Evolutionary conservation across 768 basidiomycete genomes (phyloP).

Genomic region (Mycena latifolia): DNA sequence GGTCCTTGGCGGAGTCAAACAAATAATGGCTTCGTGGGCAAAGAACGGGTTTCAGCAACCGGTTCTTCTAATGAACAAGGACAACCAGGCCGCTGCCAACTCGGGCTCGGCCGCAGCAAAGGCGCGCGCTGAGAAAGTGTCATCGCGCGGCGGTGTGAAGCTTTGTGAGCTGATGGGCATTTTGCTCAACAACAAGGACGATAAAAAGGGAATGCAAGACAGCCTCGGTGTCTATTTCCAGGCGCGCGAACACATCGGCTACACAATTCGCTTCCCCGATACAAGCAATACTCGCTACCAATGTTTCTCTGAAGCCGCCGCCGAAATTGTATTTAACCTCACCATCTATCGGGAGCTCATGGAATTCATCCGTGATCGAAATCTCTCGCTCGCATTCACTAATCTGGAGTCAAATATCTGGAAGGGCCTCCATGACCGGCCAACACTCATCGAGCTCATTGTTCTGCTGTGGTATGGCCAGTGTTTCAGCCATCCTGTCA

Average conservation of each 20-base stretch:
- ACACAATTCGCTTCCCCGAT: slow-evolving; percentile 42
- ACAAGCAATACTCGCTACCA: slow-evolving; percentile 48
- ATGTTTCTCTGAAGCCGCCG: slow-evolving; percentile 42
- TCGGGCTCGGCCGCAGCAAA: slow-evolving; percentile 11
- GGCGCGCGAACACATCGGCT: slow-evolving; percentile 28
- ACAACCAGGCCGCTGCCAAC: slow-evolving; percentile 36
- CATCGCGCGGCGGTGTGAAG: slow-evolving; percentile 36
- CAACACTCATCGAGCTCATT: slow-evolving; percentile 28
- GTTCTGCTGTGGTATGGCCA: slow-evolving; percentile 29
- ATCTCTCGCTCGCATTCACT: slow-evolving; percentile 38
- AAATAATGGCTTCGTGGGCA: slow-evolving; percentile 30
- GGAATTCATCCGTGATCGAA: slow-evolving; percentile 40
- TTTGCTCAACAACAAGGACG: slow-evolving; percentile 47
- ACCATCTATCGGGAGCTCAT: slow-evolving; percentile 41
- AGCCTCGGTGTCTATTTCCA: slow-evolving; percentile 32
- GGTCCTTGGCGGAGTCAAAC: slow-evolving; percentile 28
- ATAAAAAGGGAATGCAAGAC: slow-evolving; percentile 48
- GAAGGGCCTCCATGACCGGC: slow-evolving; percentile 39
- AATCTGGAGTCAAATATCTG: slow-evolving; percentile 45
- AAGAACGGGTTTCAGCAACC: slow-evolving; percentile 31
- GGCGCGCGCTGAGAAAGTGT: slow-evolving; percentile 20
- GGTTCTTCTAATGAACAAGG: slow-evolving; percentile 38
- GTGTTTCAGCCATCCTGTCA: slow-evolving; percentile 13
- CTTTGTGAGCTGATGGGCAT: slow-evolving; percentile 28
- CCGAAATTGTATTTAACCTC: slow-evolving; percentile 41